Evolutionary conservation across 345 rosid genomes (phyloP).

Genomic region (Diplotaxis tenuifolia): DNA sequence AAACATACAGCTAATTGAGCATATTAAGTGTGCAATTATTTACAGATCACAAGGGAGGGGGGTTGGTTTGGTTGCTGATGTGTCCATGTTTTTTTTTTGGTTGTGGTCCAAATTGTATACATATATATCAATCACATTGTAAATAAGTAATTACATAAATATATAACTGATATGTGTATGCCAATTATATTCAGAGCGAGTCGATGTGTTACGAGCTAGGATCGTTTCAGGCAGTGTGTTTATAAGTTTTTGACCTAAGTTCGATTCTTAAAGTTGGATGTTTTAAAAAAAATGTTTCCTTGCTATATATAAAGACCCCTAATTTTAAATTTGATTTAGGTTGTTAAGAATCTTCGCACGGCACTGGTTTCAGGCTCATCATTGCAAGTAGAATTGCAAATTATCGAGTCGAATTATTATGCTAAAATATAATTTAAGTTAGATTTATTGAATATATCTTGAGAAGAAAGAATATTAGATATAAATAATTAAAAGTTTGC

Average conservation of each 20-base stretch:
- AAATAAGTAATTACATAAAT: neutral
- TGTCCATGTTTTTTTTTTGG: conserved; percentile 23
- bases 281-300: no score
- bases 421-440: neutral
- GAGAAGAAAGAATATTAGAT: neutral
- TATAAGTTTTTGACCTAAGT: no score
- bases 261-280: no score
- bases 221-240: neutral
- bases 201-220: neutral
- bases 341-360: no score
- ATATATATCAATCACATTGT: conserved; percentile 23
- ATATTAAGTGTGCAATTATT: conserved; percentile 12
- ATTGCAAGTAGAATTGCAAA: neutral
- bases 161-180: neutral
- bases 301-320: no score
- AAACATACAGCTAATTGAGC: conserved; percentile 5
- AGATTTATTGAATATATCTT: neutral
- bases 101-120: conserved; percentile 29
- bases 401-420: neutral
- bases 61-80: conserved; percentile 29
- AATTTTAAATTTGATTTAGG: no score
- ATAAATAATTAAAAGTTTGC: neutral
- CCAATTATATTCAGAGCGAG: neutral
- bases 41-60: conserved; percentile 13
- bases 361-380: neutral